A percentile compares a stretch with the other conserved stretches of the same genome.
Conservation (phyloP, 768 basidiomycete species). For the Tubosaeta sp. region DNA sequence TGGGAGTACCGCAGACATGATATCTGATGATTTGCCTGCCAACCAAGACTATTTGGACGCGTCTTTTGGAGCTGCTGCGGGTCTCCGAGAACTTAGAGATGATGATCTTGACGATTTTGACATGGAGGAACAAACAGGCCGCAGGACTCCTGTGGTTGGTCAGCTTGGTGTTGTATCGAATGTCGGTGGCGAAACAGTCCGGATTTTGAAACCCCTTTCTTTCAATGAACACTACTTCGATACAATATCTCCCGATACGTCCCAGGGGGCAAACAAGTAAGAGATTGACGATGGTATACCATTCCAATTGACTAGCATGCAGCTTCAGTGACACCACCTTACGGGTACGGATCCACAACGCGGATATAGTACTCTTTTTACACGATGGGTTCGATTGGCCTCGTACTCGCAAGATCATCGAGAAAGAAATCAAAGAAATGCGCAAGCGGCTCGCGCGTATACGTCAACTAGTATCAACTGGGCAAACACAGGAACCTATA, state of each 20-base stretch:
- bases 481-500: conserved; percentile 78
- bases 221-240: conserved; percentile 74
- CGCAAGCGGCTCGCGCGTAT: conserved; percentile 83
- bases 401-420: conserved; percentile 79
- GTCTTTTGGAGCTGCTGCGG: conserved; percentile 75
- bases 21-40: conserved; percentile 85
- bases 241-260: conserved; percentile 52
- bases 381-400: conserved; percentile 97
- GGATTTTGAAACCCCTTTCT: conserved; percentile 64
- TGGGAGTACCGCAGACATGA: conserved; percentile 80
- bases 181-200: conserved; percentile 82
- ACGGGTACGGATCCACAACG: conserved; percentile 55
- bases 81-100: conserved; percentile 65
- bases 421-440: conserved; percentile 85
- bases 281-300: conserved; percentile 11
- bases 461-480: conserved; percentile 84
- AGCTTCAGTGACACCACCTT: conserved; percentile 47
- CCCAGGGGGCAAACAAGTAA: conserved; percentile 46
- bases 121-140: conserved; percentile 18
- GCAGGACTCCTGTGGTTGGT: conserved; percentile 16
- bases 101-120: conserved; percentile 72
- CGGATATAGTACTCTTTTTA: conserved; percentile 64
- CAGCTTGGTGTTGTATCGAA: conserved; percentile 49
- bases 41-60: conserved; percentile 86
- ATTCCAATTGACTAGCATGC: conserved; percentile 5